These are phyloP conservation scores for Bauhinia variegata DNA, from an alignment of 306 rosid species.

Conservation along the genomic window DNA sequence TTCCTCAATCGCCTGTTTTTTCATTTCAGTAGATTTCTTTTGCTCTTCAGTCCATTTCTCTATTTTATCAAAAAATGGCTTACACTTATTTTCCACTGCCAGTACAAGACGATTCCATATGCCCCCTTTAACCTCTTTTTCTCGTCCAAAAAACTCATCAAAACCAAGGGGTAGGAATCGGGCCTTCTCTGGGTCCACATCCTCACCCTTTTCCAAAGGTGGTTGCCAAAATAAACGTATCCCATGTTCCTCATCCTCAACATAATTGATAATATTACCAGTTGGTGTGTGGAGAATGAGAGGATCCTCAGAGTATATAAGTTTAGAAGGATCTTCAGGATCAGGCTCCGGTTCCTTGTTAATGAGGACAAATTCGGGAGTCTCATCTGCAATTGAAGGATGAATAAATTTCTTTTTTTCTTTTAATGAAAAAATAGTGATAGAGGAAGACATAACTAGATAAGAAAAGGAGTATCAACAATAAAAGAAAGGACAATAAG, in stretches of 20 bases:
- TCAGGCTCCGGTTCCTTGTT: conserved; percentile 89
- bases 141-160: conserved; percentile 77
- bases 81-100: conserved; percentile 56
- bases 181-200: conserved; percentile 68
- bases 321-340: conserved; percentile 87
- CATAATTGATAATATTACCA: conserved; percentile 73
- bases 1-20: conserved; percentile 54
- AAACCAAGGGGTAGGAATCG: conserved; percentile 78
- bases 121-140: conserved; percentile 16
- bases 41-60: conserved; percentile 73
- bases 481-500: background rate
- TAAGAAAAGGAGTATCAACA: background rate
- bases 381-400: conserved; percentile 59
- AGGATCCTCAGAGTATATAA: conserved; percentile 70
- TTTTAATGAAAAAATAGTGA: conserved; percentile 7
- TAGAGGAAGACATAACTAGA: too few species aligned
- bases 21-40: conserved; percentile 56
- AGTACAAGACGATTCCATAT: conserved; percentile 46
- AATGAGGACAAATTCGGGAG: conserved; percentile 79
- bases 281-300: conserved; percentile 85
- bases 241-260: conserved; percentile 78
- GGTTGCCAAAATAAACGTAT: conserved; percentile 94
- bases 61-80: conserved; percentile 54
- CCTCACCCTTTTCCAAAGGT: conserved; percentile 61
- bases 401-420: conserved; percentile 13